Conservation (phyloP, 2,329 filamentous ascomycete species). For the Botryosphaeria dothidea region DNA sequence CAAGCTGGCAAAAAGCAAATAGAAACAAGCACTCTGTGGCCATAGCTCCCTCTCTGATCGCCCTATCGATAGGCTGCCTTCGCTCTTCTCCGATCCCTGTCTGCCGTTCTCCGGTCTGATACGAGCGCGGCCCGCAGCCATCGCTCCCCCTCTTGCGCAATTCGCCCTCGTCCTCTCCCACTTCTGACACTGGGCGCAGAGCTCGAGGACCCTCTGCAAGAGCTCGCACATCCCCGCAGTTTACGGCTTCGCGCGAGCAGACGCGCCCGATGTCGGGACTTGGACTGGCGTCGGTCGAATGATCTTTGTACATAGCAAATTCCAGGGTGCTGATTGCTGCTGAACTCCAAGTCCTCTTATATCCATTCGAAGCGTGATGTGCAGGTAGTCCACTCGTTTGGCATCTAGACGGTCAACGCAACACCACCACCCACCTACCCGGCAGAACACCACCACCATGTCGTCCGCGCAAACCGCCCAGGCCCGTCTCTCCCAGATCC, state of each 20-base stretch:
- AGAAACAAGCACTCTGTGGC: not conserved
- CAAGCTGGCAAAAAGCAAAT: not conserved
- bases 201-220: not conserved
- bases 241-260: not conserved
- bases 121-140: conserved; percentile 14
- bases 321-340: not conserved
- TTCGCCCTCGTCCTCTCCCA: not conserved
- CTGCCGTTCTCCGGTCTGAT: conserved; percentile 15
- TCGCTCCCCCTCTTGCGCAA: not conserved
- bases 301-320: not conserved
- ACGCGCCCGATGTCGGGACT: not conserved
- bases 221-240: not conserved
- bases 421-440: not conserved
- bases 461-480: not conserved
- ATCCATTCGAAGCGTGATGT: not conserved
- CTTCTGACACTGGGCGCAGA: not conserved
- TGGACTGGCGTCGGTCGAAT: not conserved
- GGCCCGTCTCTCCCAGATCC: conserved; percentile 3
- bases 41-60: conserved; percentile 1
- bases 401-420: not conserved
- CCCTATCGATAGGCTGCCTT: conserved; percentile 6
- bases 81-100: conserved; percentile 16
- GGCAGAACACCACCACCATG: not conserved
- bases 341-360: not conserved
- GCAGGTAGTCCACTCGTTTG: not conserved